Conservation (phyloP, 2,329 filamentous ascomycete genomes). For the Fusarium verticillioides region DNA sequence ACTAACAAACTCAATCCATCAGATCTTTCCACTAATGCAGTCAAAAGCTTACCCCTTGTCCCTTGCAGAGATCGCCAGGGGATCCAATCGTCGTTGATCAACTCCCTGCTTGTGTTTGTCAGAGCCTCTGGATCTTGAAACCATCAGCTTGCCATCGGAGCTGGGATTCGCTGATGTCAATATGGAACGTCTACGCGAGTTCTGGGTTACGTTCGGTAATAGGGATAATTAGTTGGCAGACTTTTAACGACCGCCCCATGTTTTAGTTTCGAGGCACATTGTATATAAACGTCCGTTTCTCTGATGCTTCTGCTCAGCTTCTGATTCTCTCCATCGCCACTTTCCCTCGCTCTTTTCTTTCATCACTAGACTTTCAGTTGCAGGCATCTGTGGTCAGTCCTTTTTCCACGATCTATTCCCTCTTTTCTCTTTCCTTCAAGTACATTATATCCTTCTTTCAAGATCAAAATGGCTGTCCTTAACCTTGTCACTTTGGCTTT, state of each 20-base stretch:
- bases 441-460: slow-evolving; percentile 13
- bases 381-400: slow-evolving; percentile 44
- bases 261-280: neutral
- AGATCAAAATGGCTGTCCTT: slow-evolving; percentile 42
- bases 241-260: slow-evolving; percentile 10
- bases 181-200: slow-evolving; percentile 21
- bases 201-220: slow-evolving; percentile 18
- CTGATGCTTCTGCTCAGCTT: slow-evolving; percentile 8
- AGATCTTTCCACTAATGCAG: slow-evolving; percentile 44
- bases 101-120: slow-evolving; percentile 27
- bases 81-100: slow-evolving; percentile 9
- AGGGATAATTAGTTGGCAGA: slow-evolving; percentile 17
- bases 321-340: slow-evolving; percentile 39
- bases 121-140: slow-evolving; percentile 37
- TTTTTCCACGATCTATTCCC: slow-evolving; percentile 31
- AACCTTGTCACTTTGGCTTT: slow-evolving; percentile 43
- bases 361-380: slow-evolving; percentile 42
- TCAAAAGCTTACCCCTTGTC: slow-evolving; percentile 9
- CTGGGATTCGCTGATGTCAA: slow-evolving; percentile 32
- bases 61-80: slow-evolving; percentile 38
- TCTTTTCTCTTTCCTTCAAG: slow-evolving; percentile 16
- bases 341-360: slow-evolving; percentile 39
- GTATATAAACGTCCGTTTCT: slow-evolving; percentile 36
- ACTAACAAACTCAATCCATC: slow-evolving; percentile 4
- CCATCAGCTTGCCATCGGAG: slow-evolving; percentile 32